Evolutionary conservation across 495 filamentous ascomycete genomes (phyloP), one percentile per base, ranked within the genome.

Genomic region (Pyrenula massariospora): DNA sequence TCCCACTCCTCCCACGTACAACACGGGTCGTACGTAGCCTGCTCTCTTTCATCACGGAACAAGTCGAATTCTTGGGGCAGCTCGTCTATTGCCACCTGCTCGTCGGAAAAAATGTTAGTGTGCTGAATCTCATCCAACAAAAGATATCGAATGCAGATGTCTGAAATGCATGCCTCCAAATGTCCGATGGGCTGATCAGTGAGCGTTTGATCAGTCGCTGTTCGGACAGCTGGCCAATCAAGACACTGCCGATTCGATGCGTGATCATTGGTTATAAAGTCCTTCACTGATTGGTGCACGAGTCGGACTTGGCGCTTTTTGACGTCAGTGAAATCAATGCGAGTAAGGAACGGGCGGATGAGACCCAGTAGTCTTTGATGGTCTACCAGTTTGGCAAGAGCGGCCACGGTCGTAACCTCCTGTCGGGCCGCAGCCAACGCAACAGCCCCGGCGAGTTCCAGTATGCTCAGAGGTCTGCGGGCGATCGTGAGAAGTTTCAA

Each of bases 281-380:
- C 65, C 53, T 63, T 67, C 52, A 67, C 59, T 2, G 65, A 65
- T 51, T 67, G 62, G 50, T 67, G 65, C 20, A 54, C 19, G 50
- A 67, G 59, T 53, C 58, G 59, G 19, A 67, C 60, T 57, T 65
- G 65, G 56, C 24, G 55, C 48, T 59, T 65, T 42, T 58, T 59
- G n/a, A 58, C 10, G 20, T 66, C 58, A 48, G 25, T 54, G 50
- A 56, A 65, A 52, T 67, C 56, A 48, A 59, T 47, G 31, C 25
- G 25, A 57, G 60, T 22, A 57, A 67, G 58, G 56, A 67, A 67
- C 15, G 65, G 65, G 42, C 62, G 54, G n/a, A 67, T 63, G n/a
- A 67, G 53, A 51, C 31, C 52, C 50, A 65, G 59, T 54, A 62
- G n/a, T 58, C 63, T 67, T 55, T 61, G 59, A 57, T 62, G 56